phyloP scores from a whole-genome alignment of 2,329 filamentous ascomycete species.

The Pestalotiopsis sp. region DNA sequence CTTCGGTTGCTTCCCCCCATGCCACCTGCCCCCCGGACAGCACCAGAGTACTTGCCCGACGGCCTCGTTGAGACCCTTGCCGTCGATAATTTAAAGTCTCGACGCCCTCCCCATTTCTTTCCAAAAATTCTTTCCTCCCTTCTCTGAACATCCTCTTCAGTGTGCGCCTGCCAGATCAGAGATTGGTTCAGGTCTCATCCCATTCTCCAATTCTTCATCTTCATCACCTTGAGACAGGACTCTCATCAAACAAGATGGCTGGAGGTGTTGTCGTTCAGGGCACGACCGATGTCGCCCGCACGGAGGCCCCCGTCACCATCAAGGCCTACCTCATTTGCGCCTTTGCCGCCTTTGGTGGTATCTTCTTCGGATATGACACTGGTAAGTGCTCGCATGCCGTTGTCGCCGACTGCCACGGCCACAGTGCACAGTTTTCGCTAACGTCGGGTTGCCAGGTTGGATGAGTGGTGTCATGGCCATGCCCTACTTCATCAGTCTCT shows the following conservation, averaged over 20 bases:
- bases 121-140: not conserved
- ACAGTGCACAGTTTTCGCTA: conserved; percentile 25
- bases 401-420: not conserved
- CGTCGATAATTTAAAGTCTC: conserved; percentile 3
- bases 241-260: conserved; percentile 24
- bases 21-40: not conserved
- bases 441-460: conserved; percentile 40
- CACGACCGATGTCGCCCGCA: conserved; percentile 51
- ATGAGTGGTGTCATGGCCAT: conserved; percentile 50
- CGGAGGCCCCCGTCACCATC: conserved; percentile 59
- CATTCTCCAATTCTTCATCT: not conserved
- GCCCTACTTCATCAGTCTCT: conserved; percentile 40
- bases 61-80: not conserved
- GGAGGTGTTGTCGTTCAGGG: conserved; percentile 32
- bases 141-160: not conserved
- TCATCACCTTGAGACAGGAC: conserved; percentile 1
- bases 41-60: not conserved
- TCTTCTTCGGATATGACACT: conserved; percentile 42
- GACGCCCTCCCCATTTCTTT: not conserved
- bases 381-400: conserved; percentile 22
- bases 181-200: not conserved
- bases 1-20: not conserved
- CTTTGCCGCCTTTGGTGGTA: conserved; percentile 36
- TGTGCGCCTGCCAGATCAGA: conserved; percentile 2
- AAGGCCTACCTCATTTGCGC: conserved; percentile 47